A percentile compares a stretch with the other conserved stretches of the same genome.
phyloP scores from a whole-genome alignment of 2,329 filamentous ascomycete genomes.

The Aspergillus sp. region DNA sequence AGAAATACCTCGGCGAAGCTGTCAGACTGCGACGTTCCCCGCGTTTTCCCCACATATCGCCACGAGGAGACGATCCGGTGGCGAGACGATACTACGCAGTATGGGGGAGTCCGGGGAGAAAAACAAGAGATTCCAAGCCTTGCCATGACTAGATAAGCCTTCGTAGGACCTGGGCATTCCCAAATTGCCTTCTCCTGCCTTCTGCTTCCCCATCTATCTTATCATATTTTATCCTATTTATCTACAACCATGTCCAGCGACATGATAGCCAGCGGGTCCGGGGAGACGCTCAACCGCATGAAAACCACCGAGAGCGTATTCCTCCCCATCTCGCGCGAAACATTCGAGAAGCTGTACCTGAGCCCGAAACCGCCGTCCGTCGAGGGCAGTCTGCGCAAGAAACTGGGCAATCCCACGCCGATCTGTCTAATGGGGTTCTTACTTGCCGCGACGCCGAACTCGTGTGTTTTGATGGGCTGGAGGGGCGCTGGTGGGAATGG shows the following conservation, averaged over 20 bases:
- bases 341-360: conserved; percentile 65
- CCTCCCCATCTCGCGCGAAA: conserved; percentile 55
- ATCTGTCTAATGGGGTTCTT: conserved; percentile 60
- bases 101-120: too few species aligned
- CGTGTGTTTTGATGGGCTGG: conserved; percentile 60
- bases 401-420: conserved; percentile 62
- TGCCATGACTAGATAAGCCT: too few species aligned
- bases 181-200: too few species aligned
- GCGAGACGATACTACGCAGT: too few species aligned
- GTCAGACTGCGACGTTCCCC: too few species aligned
- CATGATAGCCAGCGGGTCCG: conserved; percentile 20
- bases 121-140: too few species aligned
- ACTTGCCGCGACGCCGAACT: conserved; percentile 54
- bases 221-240: background rate
- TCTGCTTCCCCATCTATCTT: too few species aligned
- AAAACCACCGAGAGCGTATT: conserved; percentile 45
- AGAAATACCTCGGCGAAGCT: too few species aligned
- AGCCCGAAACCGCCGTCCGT: conserved; percentile 52
- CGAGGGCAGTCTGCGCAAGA: conserved; percentile 56
- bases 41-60: too few species aligned
- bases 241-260: conserved; percentile 12
- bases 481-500: conserved; percentile 55
- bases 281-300: conserved; percentile 28
- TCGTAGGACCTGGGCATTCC: too few species aligned
- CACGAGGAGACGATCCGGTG: too few species aligned